Evolutionary conservation across 306 rosid species (phyloP).

Genomic region (Mimosa pudica): DNA sequence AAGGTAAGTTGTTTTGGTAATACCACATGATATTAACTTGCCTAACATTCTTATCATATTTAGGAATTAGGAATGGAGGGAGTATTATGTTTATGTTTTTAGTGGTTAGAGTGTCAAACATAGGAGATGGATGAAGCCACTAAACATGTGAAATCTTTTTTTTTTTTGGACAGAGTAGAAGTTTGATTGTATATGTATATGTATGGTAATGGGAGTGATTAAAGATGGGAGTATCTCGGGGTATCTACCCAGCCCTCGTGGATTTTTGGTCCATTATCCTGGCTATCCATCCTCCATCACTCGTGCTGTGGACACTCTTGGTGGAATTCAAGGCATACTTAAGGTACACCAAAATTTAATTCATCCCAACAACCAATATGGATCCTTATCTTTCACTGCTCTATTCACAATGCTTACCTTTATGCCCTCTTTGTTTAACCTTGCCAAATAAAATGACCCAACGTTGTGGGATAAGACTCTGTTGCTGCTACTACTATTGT

Average conservation of each 20-base stretch:
- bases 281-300: constrained; percentile 70
- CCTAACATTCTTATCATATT: too few relatives aligned
- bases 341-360: constrained; percentile 46
- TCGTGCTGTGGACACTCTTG: constrained; percentile 65
- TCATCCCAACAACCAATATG: too few relatives aligned
- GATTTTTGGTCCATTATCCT: constrained; percentile 70
- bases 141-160: constrained; percentile 5
- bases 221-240: constrained; percentile 69
- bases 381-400: not conserved
- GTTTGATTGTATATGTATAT: not conserved
- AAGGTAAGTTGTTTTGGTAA: too few relatives aligned
- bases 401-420: not conserved
- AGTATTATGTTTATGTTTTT: not conserved
- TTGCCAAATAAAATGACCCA: not conserved
- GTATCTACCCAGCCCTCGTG: constrained; percentile 51
- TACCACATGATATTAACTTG: too few relatives aligned
- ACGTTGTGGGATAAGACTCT: too few relatives aligned
- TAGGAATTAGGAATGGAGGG: too few relatives aligned
- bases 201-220: constrained; percentile 58
- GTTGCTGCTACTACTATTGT: not conserved
- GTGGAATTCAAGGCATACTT: constrained; percentile 65
- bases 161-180: not conserved
- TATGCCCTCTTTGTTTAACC: not conserved
- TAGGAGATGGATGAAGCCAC: constrained; percentile 3
- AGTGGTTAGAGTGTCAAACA: not conserved